Base-by-base conservation (phyloP, 2,329 filamentous ascomycete species). In the Akanthomyces muscarius region DNA sequence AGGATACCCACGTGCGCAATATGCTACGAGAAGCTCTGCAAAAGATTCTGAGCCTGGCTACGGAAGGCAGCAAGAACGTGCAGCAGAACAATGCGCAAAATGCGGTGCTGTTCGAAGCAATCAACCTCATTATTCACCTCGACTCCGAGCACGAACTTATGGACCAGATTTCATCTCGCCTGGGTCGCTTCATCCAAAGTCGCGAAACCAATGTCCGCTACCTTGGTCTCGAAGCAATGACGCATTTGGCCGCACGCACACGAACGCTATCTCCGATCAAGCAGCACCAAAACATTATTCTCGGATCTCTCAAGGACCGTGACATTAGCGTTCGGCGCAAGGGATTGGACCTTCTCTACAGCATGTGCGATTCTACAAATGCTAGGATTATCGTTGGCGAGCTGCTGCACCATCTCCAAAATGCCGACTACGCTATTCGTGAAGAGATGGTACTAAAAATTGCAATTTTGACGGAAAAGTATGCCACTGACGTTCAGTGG, bases 391-490 rank as follows among this genome's bases (percentile, higher is more conserved):
- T 99, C 68, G 95, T 99, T 45, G 89, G 90, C 65, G 95, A 99
- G 78, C 86, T 99, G 57, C 79, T 99, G 60, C 91, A 94, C 68
- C 98, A 97, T 75, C 84, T 99, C 10, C 94, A 97, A 72, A 97
- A 92, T 62, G 95, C 95, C 54, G 95, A 99, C 75, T 99, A 97
- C 75, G 94, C 94, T 5, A 97, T 99, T 70, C 87, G 96, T 66
- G 96, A 99, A 78, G 95, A 99, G 76, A 99, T 99, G 95, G 95
- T 98, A 4, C 82, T 99, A 66, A 99, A 99, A 79, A 97, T 99
- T 76, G 95, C 95, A 59, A 99, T 99, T 71, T 77, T 99, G 67
- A 98, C 96, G 0, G 95, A 99, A 74, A 98, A 98, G 74, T 99
- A 99, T 74, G 95, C 95, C 28, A 97, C 93, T 0, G 95, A 99